Percentiles rank a stretch among this genome's conserved stretches.
These are phyloP conservation scores for Penicillium longicatenatum DNA, from an alignment of 495 filamentous ascomycete genomes.

Conservation along the genomic window DNA sequence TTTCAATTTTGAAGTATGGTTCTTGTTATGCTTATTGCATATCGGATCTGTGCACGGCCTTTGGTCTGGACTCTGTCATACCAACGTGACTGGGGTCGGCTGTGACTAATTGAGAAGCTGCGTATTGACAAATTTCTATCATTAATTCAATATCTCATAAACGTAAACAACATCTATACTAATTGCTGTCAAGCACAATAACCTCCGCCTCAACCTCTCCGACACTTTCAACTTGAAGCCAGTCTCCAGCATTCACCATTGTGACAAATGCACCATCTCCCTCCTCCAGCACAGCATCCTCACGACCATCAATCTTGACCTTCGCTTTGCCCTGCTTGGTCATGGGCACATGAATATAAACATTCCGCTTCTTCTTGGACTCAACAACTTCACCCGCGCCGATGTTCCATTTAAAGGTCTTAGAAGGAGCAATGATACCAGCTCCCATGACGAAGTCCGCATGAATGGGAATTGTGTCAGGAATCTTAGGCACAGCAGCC, in stretches of 20 bases:
- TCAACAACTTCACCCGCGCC: conserved; percentile 48
- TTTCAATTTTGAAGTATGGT: too few relatives aligned
- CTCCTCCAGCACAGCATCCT: conserved; percentile 63
- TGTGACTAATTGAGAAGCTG: too few relatives aligned
- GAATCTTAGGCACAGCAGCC: conserved; percentile 55
- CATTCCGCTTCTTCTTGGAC: conserved; percentile 59
- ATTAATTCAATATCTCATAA: background rate
- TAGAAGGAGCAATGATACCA: conserved; percentile 57
- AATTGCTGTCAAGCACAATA: conserved; percentile 60
- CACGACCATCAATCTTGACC: conserved; percentile 61
- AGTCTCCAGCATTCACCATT: conserved; percentile 57
- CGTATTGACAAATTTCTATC: too few relatives aligned
- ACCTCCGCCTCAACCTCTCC: conserved; percentile 70
- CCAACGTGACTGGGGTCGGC: too few relatives aligned
- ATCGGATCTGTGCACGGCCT: too few relatives aligned
- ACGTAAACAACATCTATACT: background rate
- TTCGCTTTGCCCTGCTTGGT: conserved; percentile 68
- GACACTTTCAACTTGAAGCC: conserved; percentile 60
- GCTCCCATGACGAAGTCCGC: conserved; percentile 80
- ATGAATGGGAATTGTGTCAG: conserved; percentile 73
- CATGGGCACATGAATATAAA: conserved; percentile 78
- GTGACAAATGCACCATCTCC: conserved; percentile 75
- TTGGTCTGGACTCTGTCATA: too few relatives aligned
- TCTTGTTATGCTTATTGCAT: too few relatives aligned
- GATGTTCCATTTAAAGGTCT: conserved; percentile 61